Evolutionary conservation across 1,284 basidiomycete species (phyloP).

Genomic region (Peniophora sp.): DNA sequence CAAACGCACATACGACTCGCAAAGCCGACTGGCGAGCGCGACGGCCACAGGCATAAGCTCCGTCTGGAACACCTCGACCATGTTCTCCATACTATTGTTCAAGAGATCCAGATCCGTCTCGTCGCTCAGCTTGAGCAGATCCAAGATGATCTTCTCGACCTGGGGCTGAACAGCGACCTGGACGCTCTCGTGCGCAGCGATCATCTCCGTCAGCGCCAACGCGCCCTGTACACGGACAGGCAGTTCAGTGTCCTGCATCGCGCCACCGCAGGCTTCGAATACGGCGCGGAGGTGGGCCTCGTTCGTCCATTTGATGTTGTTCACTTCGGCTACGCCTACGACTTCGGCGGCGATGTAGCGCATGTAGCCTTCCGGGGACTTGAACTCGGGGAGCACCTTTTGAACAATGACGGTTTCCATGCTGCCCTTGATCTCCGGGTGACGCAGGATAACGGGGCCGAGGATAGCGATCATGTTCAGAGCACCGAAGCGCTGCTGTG

Average conservation of each 20-base stretch:
- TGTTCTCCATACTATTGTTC: constrained; percentile 74
- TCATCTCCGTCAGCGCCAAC: constrained; percentile 73
- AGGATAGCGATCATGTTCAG: constrained; percentile 75
- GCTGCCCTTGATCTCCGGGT: constrained; percentile 67
- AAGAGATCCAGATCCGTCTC: constrained; percentile 87
- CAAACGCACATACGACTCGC: constrained; percentile 76
- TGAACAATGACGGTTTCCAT: constrained; percentile 73
- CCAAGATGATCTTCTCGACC: constrained; percentile 84
- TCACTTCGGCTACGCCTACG: constrained; percentile 63
- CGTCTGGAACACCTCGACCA: constrained; percentile 81
- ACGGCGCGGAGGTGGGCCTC: constrained; percentile 58
- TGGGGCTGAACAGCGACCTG: constrained; percentile 67
- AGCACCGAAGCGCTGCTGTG: constrained; percentile 73
- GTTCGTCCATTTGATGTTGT: constrained; percentile 57
- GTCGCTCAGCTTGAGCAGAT: constrained; percentile 80
- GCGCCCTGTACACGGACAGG: constrained; percentile 84
- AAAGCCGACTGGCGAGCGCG: constrained; percentile 72
- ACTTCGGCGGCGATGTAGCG: constrained; percentile 65
- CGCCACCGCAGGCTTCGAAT: constrained; percentile 52
- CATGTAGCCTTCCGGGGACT: constrained; percentile 58
- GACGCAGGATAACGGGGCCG: constrained; percentile 70
- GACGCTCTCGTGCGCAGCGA: constrained; percentile 63
- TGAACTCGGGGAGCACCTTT: constrained; percentile 69
- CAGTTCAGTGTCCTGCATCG: constrained; percentile 69
- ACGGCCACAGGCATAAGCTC: constrained; percentile 84